Base-by-base conservation (phyloP, 306 rosid genomes). In the Carpinus viminea region DNA sequence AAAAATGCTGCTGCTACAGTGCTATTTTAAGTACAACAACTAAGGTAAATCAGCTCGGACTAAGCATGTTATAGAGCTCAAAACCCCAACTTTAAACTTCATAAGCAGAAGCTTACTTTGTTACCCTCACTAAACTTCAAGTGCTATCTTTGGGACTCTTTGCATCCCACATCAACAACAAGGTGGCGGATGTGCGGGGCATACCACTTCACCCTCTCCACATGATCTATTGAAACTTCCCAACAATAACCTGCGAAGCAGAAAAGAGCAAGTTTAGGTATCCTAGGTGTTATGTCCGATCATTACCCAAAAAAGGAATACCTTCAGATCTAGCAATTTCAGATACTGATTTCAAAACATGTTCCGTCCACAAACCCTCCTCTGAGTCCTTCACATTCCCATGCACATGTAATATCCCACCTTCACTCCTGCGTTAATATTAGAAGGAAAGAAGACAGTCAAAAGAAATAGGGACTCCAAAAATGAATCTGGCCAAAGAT, bases 181-280 rank as follows among this genome's bases (percentile, higher is more conserved):
- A 91, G 91, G 64, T 95, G 99, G 48, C 98, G 98, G 75, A 95
- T 84, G 84, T 86, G 98, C 8, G 99, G 97, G 68, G 96, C 98
- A 53, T 93, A 95, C 99, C 93, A 95, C 82, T 95, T 95, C 72
- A 95, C 99, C 85, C 94, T 90, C 85, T 91, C 98, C 59, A 90
- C 84, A 51, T 95, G 93, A 77, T 89, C 93, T 55, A 95, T 13
- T 2, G 85, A 82, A 79, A 95, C 88, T 57, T 88, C 93, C 98
- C 99, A 95, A 72, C 86, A 76, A 76, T 83, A 85, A 68, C 97
- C 99, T 92, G 91, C 60, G 72, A 74, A 71, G 51, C 66, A 74
- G 15, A 68, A 12, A 26, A 52, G 47, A 15, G 48, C 4, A 36
- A 59, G 54, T 48, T 80, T 60, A 65, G 61, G 64, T 12, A 31